Percentiles rank a stretch among this genome's conserved stretches.
Conservation (phyloP, 306 rosid species). For the Datisca glomerata region DNA sequence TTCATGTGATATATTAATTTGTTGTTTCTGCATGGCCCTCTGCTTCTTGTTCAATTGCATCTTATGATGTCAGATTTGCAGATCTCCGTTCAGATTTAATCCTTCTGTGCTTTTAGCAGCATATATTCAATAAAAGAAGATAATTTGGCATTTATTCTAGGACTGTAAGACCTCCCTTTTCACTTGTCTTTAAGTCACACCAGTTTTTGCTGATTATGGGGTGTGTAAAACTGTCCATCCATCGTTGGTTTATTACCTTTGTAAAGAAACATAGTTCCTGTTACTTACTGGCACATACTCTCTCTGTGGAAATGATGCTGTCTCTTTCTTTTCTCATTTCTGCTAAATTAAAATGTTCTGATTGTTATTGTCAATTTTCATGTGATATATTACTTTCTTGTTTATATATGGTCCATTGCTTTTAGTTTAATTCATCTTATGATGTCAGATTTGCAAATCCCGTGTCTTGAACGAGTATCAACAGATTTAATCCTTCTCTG, state of each 20-base stretch:
- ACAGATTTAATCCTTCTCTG: conserved; percentile 70
- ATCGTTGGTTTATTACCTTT: neutral
- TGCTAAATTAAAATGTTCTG: too few species aligned
- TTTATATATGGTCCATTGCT: too few species aligned
- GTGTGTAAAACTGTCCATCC: conserved; percentile 26
- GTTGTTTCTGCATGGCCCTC: neutral
- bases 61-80: neutral
- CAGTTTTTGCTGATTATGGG: conserved; percentile 60
- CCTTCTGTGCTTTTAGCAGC: too few species aligned
- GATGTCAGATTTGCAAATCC: too few species aligned
- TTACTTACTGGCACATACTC: conserved; percentile 52
- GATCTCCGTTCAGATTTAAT: too few species aligned
- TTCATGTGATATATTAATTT: neutral
- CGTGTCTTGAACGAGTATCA: conserved; percentile 70
- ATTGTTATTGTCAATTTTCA: neutral
- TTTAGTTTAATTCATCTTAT: too few species aligned
- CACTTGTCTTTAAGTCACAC: too few species aligned
- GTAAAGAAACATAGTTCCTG: too few species aligned
- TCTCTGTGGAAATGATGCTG: conserved; percentile 77
- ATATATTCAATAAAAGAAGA: too few species aligned
- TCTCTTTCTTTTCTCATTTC: conserved; percentile 11
- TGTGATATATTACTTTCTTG: neutral
- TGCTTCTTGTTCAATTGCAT: conserved; percentile 9
- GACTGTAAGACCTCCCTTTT: too few species aligned
- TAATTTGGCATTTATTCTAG: too few species aligned